These are phyloP conservation scores for Sugiyamaella xylanicola DNA, from an alignment of 1,139 yeast species.

Conservation along the genomic window DNA sequence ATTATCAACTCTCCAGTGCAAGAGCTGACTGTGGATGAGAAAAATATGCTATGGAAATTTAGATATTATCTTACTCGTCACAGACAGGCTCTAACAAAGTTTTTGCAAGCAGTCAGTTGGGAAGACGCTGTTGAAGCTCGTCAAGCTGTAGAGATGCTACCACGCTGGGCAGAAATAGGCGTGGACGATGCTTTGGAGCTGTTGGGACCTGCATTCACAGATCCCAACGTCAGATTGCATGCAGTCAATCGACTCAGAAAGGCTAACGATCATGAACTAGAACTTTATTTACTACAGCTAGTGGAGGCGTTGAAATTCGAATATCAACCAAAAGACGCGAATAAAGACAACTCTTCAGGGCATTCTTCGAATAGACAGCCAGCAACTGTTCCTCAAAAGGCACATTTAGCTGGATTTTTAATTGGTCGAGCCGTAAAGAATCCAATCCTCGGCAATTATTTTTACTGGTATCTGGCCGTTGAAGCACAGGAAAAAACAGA, in stretches of 20 bases:
- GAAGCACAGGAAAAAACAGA: conserved; percentile 51
- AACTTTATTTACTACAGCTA: conserved; percentile 79
- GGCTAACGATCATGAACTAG: conserved; percentile 79
- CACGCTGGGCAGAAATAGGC: conserved; percentile 73
- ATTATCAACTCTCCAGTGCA: conserved; percentile 82
- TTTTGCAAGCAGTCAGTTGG: conserved; percentile 86
- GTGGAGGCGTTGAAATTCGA: conserved; percentile 93
- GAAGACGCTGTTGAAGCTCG: conserved; percentile 77
- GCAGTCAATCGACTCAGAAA: conserved; percentile 82
- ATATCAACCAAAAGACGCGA: conserved; percentile 25
- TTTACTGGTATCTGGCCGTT: conserved; percentile 90
- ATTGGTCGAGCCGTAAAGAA: conserved; percentile 71
- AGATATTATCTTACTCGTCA: conserved; percentile 81
- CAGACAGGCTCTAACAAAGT: conserved; percentile 76
- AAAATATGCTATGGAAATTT: conserved; percentile 88
- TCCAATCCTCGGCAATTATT: conserved; percentile 71
- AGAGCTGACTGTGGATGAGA: conserved; percentile 78
- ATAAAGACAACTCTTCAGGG: not conserved
- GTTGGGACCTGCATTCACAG: conserved; percentile 69
- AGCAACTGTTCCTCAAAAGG: conserved; percentile 31
- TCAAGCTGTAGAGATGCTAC: conserved; percentile 67
- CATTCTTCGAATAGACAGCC: not conserved
- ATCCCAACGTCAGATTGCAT: conserved; percentile 65
- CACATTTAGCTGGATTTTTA: conserved; percentile 75
- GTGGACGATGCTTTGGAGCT: conserved; percentile 92